These are phyloP conservation scores for Lotus japonicus DNA, from an alignment of 306 rosid genomes.

Conservation along the genomic window DNA sequence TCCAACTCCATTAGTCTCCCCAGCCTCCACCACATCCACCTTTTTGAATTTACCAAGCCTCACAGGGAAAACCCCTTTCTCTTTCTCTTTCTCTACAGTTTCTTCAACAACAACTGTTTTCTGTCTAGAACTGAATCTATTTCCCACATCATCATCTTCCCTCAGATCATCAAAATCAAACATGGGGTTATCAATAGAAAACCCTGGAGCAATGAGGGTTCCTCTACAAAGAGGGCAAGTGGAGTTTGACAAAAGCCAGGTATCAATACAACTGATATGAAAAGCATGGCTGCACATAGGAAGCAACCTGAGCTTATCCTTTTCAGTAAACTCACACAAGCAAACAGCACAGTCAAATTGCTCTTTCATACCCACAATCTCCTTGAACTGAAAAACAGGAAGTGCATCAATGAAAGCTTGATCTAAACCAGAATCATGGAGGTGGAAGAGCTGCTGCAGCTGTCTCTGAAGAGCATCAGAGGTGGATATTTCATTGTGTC, in stretches of 20 bases:
- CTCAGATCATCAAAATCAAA: slow-evolving; percentile 71
- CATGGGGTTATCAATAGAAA: slow-evolving; percentile 64
- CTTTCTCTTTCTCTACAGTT: slow-evolving; percentile 25
- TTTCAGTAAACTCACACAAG: slow-evolving; percentile 73
- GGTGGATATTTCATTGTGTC: slow-evolving; percentile 66
- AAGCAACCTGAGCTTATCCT: slow-evolving; percentile 84
- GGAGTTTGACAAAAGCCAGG: slow-evolving; percentile 90
- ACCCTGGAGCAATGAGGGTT: slow-evolving; percentile 55
- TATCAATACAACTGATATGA: slow-evolving; percentile 86
- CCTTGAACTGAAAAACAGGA: slow-evolving; percentile 90
- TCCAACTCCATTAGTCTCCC: slow-evolving; percentile 45
- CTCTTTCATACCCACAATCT: slow-evolving; percentile 83
- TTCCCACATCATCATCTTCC: slow-evolving; percentile 69
- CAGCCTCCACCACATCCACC: slow-evolving; percentile 42
- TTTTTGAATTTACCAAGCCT: slow-evolving; percentile 82
- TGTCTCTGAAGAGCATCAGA: slow-evolving; percentile 94
- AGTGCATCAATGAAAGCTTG: slow-evolving; percentile 96
- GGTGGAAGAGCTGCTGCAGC: slow-evolving; percentile 91
- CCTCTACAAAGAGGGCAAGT: slow-evolving; percentile 97
- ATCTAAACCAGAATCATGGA: slow-evolving; percentile 94
- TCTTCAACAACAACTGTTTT: slow-evolving; percentile 67
- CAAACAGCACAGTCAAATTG: slow-evolving; percentile 98
- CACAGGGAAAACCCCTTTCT: slow-evolving; percentile 77
- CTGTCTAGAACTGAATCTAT: slow-evolving; percentile 38
- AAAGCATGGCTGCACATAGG: slow-evolving; percentile 98